Conservation (phyloP, 176 grass and related monocot genomes). For the Oryza australiensis region DNA sequence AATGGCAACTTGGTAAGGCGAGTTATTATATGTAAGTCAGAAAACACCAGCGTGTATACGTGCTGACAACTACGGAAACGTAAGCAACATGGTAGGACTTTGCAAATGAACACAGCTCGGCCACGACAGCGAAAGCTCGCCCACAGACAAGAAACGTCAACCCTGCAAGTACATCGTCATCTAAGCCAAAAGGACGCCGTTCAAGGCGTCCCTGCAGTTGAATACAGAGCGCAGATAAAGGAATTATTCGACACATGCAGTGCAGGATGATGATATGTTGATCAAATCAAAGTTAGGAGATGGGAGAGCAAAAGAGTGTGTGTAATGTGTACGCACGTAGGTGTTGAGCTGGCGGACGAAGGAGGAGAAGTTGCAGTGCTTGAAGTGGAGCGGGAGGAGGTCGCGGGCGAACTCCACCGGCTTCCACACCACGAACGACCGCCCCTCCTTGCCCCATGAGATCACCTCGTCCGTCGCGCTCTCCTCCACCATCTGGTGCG, state of each 20-base stretch:
- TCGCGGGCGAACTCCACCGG: slow-evolving; percentile 82
- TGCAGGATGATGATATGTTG: not conserved
- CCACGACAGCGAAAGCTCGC: slow-evolving; percentile 22
- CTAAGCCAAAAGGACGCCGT: not conserved
- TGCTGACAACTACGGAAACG: not conserved
- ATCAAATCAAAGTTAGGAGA: not conserved
- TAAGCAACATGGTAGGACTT: not conserved
- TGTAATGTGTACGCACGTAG: slow-evolving; percentile 52
- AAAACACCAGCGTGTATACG: not conserved
- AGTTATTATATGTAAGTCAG: not conserved
- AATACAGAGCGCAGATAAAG: not conserved
- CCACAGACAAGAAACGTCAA: not conserved
- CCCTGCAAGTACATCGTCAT: not conserved
- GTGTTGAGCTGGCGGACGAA: slow-evolving; percentile 98
- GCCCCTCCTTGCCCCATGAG: slow-evolving; percentile 78
- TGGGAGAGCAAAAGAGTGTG: not conserved
- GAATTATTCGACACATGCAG: not conserved
- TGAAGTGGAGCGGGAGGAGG: slow-evolving; percentile 93
- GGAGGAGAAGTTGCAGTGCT: slow-evolving; percentile 97
- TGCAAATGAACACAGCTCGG: not conserved
- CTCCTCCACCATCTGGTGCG: slow-evolving; percentile 85
- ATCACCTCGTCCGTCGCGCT: slow-evolving; percentile 68
- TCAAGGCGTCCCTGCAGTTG: not conserved
- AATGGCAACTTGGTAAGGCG: not conserved
- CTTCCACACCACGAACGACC: slow-evolving; percentile 95